Evolutionary conservation across 179 eudicot genomes (phyloP), one percentile per base, ranked within the genome.

Genomic region (Silene coronaria): DNA sequence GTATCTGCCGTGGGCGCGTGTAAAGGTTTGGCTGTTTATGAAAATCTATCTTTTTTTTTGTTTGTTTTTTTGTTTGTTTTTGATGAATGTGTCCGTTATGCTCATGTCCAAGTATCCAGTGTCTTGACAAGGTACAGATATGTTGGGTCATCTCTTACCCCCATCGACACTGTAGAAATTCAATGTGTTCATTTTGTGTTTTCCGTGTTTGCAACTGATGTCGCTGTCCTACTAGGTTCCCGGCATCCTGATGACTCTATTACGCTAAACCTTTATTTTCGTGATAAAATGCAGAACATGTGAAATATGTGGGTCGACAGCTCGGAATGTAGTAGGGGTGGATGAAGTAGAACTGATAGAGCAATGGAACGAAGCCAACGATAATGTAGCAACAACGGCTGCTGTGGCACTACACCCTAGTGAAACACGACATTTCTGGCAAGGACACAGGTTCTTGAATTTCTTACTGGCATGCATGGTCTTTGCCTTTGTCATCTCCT

Each of bases 271-370:
- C 5, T 8, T 14, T 23, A 5, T 13, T 66, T 45, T 36, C 62
- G 27, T 14, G 70, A 63, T 63, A 68, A 36, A 75, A 42, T 84
- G 78, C 85, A 95, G 97, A 79, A 88, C 83, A 8, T 95, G 97
- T 74, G 99, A 91, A 84, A 95, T 95, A 19, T 92, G 99, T 75
- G 92, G 95, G 34, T 91, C 99, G 59, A 86, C 85, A 38, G 99
- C 99, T 59, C 83, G 80, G 53, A 95, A 95, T 58, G 88, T 95
- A 5, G 88, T 83, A 38, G 97, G 97, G n/a, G 77, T 84, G 65
- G 83, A 79, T 46, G 99, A 92, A 34, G 83, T 80, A 0, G 95
- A 89, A 53, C n/a, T 80, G 28, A 53, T 73, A 23, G 97, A 90
- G 74, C 96, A 85, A 58, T 87, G 91, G 93, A 84, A 79, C 23